Base-by-base conservation (phyloP, 352 stramenopile genomes). In the Phytopythium delawarense region DNA sequence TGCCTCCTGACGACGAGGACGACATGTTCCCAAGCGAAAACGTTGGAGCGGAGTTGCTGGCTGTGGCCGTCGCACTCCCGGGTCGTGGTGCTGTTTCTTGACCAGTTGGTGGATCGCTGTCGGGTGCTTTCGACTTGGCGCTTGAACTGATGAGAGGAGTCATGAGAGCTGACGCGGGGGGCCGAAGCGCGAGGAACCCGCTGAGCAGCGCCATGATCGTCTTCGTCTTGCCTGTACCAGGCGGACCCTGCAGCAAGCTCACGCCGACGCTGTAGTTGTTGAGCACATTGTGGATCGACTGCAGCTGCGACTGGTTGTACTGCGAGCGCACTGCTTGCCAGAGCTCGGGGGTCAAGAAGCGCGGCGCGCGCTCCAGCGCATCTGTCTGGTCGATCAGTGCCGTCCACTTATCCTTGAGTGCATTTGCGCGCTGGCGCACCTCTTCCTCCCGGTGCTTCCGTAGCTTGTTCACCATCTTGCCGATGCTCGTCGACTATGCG, bases 181-280 rank as follows among this genome's bases (percentile, higher is more conserved):
- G 69, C 51, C 78, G 72, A 25, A 94, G 63, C 34, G 87, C 66
- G 8, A 96, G 45, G 39, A 94, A 81, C 7, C 87, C 83, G 49
- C 85, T 94, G 1, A 96, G 62, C 9, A 96, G 51, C 0, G 72
- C 87, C 81, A 96, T 89, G 48, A 97, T 94, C 5, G 92, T 98
- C 61, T 95, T 94, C 2, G 95, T 98, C 70, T 98, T 98, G 37
- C 95, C 95, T 20, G 92, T 98, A 61, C 96, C 96, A 2, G 97
- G 97, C 7, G 96, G 96, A 16, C 96, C 97, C 77, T 99, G 96
- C 7, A 99, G 78, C 32, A 96, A 56, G n/a, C 83, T 94, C 28
- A 96, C 82, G 18, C 84, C 87, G 35, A 83, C 74, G 12, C 64
- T 84, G 70, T 96, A 96, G 69, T 96, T 94, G 72, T 92, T 94